These are phyloP conservation scores for Trebouxia sp. DNA, from an alignment of 139 green algal genomes.

Conservation along the genomic window DNA sequence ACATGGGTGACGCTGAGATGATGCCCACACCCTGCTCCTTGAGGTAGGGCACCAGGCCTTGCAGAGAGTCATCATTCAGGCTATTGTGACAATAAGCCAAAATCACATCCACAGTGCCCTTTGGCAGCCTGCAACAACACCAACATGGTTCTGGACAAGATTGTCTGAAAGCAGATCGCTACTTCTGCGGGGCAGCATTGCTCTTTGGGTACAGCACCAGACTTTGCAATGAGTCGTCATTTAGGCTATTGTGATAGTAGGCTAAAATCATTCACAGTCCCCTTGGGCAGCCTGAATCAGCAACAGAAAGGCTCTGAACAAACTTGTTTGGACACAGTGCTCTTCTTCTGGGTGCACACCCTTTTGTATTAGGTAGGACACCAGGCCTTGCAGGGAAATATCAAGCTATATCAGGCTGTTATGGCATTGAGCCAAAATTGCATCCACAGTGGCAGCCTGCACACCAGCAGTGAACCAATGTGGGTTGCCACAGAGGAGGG, in stretches of 20 bases:
- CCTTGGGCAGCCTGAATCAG: slow-evolving; percentile 47
- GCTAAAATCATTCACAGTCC: slow-evolving; percentile 85
- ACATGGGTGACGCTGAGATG: slow-evolving; percentile 84
- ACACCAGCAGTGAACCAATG: no score
- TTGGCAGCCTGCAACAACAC: slow-evolving; percentile 35
- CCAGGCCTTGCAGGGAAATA: slow-evolving; percentile 53
- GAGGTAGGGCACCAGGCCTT: slow-evolving; percentile 62
- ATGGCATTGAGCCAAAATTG: slow-evolving; percentile 94
- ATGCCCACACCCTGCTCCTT: slow-evolving; percentile 74
- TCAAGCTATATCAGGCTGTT: slow-evolving; percentile 87
- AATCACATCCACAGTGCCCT: slow-evolving; percentile 79
- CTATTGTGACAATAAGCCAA: slow-evolving; percentile 95
- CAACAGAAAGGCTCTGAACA: neutral
- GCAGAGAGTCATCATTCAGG: slow-evolving; percentile 80
- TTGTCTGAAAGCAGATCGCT: no score
- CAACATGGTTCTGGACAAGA: neutral
- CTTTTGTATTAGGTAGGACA: slow-evolving; percentile 64
- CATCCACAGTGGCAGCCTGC: slow-evolving; percentile 70
- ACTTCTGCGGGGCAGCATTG: no score
- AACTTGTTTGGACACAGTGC: no score
- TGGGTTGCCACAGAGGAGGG: no score
- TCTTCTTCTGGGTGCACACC: no score
- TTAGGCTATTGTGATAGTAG: slow-evolving; percentile 93
- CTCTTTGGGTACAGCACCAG: slow-evolving; percentile 59
- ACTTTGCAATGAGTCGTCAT: slow-evolving; percentile 70